These are phyloP conservation scores for Saturnispora gosingensis DNA, from an alignment of 805 yeast species.

Conservation along the genomic window DNA sequence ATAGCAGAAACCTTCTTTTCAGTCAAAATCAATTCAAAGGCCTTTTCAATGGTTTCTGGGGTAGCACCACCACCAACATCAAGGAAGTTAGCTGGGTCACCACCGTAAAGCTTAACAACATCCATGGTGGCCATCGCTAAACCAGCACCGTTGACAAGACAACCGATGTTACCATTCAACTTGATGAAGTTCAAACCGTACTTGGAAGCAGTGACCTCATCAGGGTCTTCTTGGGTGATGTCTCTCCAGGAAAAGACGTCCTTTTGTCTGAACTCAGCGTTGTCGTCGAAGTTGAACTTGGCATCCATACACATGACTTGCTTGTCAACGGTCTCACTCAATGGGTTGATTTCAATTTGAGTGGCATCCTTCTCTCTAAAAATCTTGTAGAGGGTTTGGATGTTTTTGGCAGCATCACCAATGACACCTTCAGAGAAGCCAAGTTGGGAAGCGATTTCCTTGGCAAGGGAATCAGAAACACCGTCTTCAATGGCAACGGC, in stretches of 20 bases:
- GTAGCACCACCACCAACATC: slow-evolving; percentile 99
- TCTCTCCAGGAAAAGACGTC: slow-evolving; percentile 97
- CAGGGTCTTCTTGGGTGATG: slow-evolving; percentile 93
- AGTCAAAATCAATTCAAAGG: slow-evolving; percentile 84
- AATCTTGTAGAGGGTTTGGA: slow-evolving; percentile 80
- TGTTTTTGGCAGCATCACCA: slow-evolving; percentile 79
- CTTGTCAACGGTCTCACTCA: slow-evolving; percentile 85
- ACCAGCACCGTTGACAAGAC: slow-evolving; percentile 99
- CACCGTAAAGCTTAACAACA: slow-evolving; percentile 95
- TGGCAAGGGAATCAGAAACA: slow-evolving; percentile 69
- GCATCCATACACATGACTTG: slow-evolving; percentile 98
- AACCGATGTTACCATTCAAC: slow-evolving; percentile 97
- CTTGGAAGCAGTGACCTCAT: slow-evolving; percentile 87
- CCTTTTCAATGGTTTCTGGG: slow-evolving; percentile 95
- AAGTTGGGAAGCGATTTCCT: slow-evolving; percentile 65
- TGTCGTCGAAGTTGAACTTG: slow-evolving; percentile 95
- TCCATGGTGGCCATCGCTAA: slow-evolving; percentile 99
- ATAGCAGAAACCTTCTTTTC: slow-evolving; percentile 88
- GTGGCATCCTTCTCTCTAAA: slow-evolving; percentile 91
- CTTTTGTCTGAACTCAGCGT: slow-evolving; percentile 88
- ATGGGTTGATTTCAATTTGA: slow-evolving; percentile 97
- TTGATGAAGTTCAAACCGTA: slow-evolving; percentile 92
- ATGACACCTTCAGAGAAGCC: slow-evolving; percentile 74
- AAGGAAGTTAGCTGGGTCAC: slow-evolving; percentile 97
- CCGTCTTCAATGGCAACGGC: slow-evolving; percentile 70